Evolutionary conservation across 257 asterid species (phyloP).

Genomic region (Leptodermis oblonga): DNA sequence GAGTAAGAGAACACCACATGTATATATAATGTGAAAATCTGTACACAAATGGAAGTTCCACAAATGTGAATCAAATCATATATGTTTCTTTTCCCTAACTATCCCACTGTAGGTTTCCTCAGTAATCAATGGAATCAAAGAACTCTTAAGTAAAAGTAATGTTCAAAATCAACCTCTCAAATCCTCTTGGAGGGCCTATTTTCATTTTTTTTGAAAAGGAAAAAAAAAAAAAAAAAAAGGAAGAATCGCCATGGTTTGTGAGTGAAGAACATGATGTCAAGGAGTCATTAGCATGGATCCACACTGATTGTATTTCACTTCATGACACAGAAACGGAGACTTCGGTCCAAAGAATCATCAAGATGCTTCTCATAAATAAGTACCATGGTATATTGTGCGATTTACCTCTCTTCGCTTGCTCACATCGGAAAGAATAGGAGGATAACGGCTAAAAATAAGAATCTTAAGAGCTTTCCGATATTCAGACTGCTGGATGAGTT

Average conservation of each 20-base stretch:
- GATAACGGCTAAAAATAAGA: slow-evolving; percentile 35
- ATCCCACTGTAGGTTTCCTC: neutral
- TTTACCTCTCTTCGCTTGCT: slow-evolving; percentile 29
- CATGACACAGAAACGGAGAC: neutral
- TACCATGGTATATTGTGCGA: slow-evolving; percentile 20
- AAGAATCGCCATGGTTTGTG: neutral
- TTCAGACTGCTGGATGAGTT: slow-evolving; percentile 39
- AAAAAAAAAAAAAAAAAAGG: neutral
- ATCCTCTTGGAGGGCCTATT: slow-evolving; percentile 5
- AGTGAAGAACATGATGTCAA: slow-evolving; percentile 9
- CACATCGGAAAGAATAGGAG: slow-evolving; percentile 23
- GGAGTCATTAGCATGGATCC: slow-evolving; percentile 13
- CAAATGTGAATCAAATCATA: neutral
- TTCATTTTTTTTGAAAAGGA: neutral
- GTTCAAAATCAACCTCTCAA: slow-evolving; percentile 9
- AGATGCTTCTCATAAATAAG: neutral
- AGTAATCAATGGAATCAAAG: slow-evolving; percentile 1
- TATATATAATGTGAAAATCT: neutral
- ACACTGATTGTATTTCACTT: neutral
- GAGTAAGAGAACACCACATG: neutral
- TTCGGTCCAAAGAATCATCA: slow-evolving; percentile 27
- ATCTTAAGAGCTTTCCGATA: slow-evolving; percentile 28
- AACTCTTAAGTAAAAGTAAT: neutral
- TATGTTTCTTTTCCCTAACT: slow-evolving; percentile 7
- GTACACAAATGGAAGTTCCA: slow-evolving; percentile 6